Base-by-base conservation (phyloP, 2,329 filamentous ascomycete genomes). In the Scortechinia acanthostroma region DNA sequence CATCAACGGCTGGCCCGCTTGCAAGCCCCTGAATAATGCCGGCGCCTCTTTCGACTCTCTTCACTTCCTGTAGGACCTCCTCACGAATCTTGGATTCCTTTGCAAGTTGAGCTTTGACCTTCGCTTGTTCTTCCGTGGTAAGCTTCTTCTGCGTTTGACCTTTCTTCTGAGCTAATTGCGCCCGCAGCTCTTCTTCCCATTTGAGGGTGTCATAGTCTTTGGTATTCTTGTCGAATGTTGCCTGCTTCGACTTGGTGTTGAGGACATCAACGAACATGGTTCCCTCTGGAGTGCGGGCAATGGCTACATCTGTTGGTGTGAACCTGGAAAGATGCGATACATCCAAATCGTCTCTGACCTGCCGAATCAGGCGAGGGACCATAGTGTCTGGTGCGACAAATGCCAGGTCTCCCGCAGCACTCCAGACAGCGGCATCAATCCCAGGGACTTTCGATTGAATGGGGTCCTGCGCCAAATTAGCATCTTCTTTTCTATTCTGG, bases 141-240 rank as follows among this genome's bases (percentile, higher is more conserved):
- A 97, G 78, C 65, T 96, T 98, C 68, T 90, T 91, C 54, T 89
- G 81, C 48, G 10, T 40, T 19, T 87, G 80, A 1, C 91, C 91
- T 62, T 91, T 95, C 70, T 97, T 98, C 58, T 88, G 76, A n/a
- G 91, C 90, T 33, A 98, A 66, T 55, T 96, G 89, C 30, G 80
- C 76, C 47, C 91, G 77, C 4, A 98, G 73, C 51, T 98, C 93
- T 60, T 91, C 86, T 63, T 98, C 93, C 93, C 94, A 98, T 63
- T 95, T 96, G 33, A 96, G 65, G 1, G 89, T 94, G 54, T 98
- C 89, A 55, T 96, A 95, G 59, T 97, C 93, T 61, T 95, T 96
- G 43, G 80, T 84, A 55, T 89, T 95, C 66, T 95, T 97, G 64
- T 90, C 85, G 2, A 89, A 81, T 2, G 85, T 68, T 28, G 73